Conservation (phyloP, 345 rosid species). For the Pistacia vera region DNA sequence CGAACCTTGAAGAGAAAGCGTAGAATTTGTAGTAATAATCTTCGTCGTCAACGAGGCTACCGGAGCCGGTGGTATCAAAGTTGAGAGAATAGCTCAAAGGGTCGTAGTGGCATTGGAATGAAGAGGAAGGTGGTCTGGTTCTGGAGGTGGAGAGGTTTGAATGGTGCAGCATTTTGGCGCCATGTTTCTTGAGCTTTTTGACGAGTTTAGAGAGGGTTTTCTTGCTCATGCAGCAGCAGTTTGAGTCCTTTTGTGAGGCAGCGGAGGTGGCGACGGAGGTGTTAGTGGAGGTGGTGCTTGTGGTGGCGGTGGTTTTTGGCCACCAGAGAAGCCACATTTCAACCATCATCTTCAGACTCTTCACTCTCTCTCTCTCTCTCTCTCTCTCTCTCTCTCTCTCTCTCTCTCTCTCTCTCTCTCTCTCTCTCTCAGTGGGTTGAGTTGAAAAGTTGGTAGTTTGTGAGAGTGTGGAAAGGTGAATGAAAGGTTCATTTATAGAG, state of each 20-base stretch:
- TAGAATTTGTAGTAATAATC: conserved; percentile 57
- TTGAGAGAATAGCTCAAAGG: conserved; percentile 78
- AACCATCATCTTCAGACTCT: conserved; percentile 19
- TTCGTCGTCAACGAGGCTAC: conserved; percentile 46
- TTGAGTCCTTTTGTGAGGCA: background rate
- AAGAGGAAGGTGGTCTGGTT: background rate
- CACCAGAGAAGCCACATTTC: conserved; percentile 41
- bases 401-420: no score
- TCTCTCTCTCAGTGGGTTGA: no score
- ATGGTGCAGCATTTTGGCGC: conserved; percentile 27
- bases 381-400: no score
- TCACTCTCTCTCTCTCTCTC: no score
- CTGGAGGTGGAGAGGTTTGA: no score
- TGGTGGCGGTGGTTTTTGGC: conserved; percentile 24
- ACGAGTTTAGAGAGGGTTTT: conserved; percentile 39
- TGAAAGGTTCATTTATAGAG: background rate
- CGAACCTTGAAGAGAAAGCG: conserved; percentile 76
- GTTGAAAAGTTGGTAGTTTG: no score
- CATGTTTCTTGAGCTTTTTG: conserved; percentile 50
- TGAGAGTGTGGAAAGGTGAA: background rate
- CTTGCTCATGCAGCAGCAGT: conserved; percentile 30
- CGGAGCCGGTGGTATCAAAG: conserved; percentile 62
- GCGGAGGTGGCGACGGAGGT: background rate
- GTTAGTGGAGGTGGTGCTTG: background rate
- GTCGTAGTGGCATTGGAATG: conserved; percentile 70